Conservation (phyloP, 1,284 basidiomycete genomes). For the Pisolithus thermaeus region DNA sequence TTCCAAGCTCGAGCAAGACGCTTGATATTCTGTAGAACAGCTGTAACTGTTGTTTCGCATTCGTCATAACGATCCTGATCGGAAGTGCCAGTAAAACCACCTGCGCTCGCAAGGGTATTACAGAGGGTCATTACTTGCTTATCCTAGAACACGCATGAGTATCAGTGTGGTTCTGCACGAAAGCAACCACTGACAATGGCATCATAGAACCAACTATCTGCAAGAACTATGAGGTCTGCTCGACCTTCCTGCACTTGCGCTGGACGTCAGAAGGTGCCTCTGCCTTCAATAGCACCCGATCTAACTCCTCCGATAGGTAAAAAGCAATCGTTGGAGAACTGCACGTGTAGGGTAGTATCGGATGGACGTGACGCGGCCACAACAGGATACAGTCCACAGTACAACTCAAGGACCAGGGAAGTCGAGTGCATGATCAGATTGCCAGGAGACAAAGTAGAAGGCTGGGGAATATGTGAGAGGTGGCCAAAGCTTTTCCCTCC, state of each 20-base stretch:
- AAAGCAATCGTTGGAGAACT: slow-evolving; percentile 82
- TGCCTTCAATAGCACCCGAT: slow-evolving; percentile 29
- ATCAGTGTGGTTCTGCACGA: slow-evolving; percentile 1
- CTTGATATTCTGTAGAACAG: slow-evolving; percentile 64
- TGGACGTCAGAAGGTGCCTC: slow-evolving; percentile 28
- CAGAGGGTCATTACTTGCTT: slow-evolving; percentile 11
- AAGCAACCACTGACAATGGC: slow-evolving; percentile 47
- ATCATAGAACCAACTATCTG: slow-evolving; percentile 64
- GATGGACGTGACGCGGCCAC: slow-evolving; percentile 51
- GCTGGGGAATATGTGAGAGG: slow-evolving; percentile 46
- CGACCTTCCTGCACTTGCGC: slow-evolving; percentile 47
- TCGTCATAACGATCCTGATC: slow-evolving; percentile 75
- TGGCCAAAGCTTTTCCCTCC: slow-evolving; percentile 53
- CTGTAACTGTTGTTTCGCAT: slow-evolving; percentile 68
- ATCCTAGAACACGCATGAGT: slow-evolving; percentile 15
- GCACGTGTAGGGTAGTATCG: slow-evolving; percentile 61
- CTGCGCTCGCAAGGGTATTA: slow-evolving; percentile 49
- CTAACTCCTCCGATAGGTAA: slow-evolving; percentile 55
- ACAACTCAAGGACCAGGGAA: slow-evolving; percentile 72
- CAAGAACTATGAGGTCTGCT: slow-evolving; percentile 44
- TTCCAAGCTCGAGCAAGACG: slow-evolving; percentile 66
- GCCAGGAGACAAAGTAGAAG: slow-evolving; percentile 36
- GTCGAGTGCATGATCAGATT: slow-evolving; percentile 55
- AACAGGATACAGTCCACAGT: slow-evolving; percentile 78
- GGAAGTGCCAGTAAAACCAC: slow-evolving; percentile 68